phyloP scores from a whole-genome alignment of 257 asterid species.

The Leptodermis oblonga region DNA sequence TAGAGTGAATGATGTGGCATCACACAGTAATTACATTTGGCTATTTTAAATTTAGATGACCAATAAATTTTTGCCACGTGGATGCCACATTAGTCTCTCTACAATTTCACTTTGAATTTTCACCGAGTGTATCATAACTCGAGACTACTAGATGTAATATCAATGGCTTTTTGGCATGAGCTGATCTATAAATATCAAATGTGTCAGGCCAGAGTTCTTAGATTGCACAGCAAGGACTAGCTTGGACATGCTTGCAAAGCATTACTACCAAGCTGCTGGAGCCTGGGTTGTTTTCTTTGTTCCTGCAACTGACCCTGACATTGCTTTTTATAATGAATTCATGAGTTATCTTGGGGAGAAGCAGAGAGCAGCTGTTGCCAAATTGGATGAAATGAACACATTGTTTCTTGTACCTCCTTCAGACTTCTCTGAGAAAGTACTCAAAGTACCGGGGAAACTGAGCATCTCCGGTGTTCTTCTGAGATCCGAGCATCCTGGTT shows the following conservation, averaged over 20 bases:
- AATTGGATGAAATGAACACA: constrained; percentile 70
- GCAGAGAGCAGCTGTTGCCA: constrained; percentile 90
- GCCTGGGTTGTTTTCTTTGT: constrained; percentile 88
- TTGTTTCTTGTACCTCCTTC: constrained; percentile 96
- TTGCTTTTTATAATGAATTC: constrained; percentile 79
- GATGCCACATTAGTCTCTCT: no score
- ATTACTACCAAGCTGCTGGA: constrained; percentile 77
- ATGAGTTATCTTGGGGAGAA: constrained; percentile 81
- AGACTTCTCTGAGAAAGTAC: constrained; percentile 80
- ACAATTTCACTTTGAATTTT: no score
- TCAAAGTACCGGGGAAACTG: constrained; percentile 81
- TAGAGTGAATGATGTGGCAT: no score
- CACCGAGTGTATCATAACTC: no score
- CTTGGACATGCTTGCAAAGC: constrained; percentile 88
- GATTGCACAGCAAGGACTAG: constrained; percentile 97
- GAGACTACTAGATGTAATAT: no score
- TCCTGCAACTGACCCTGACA: constrained; percentile 84
- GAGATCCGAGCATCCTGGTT: constrained; percentile 54
- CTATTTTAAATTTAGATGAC: no score
- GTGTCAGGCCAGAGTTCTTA: constrained; percentile 73
- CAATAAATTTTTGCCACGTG: no score
- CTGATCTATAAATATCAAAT: constrained; percentile 4
- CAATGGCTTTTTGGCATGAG: neutral
- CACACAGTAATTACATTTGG: no score
- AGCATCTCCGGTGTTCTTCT: constrained; percentile 88